A percentile compares a stretch with the other conserved stretches of the same genome.
phyloP scores from a whole-genome alignment of 768 basidiomycete genomes.

The Paxillus rubicundulus region DNA sequence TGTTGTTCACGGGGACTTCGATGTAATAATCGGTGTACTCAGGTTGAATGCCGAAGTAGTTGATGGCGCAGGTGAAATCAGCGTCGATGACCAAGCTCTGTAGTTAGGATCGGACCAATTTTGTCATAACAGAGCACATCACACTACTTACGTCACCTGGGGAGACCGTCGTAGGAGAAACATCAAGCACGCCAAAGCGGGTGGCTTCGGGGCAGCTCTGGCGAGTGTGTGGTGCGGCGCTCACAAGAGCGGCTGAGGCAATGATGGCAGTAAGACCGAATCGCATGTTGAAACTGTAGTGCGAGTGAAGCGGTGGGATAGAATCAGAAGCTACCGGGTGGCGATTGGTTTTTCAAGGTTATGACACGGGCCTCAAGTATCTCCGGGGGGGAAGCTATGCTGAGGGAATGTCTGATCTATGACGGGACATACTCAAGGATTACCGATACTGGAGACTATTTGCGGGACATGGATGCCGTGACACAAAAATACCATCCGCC shows the following conservation, averaged over 20 bases:
- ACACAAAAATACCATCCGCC: not conserved
- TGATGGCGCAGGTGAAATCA: conserved; percentile 28
- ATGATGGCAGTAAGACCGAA: conserved; percentile 12
- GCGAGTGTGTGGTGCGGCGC: conserved; percentile 19
- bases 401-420: too few relatives aligned
- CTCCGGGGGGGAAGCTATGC: not conserved
- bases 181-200: conserved; percentile 13
- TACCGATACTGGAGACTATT: not conserved
- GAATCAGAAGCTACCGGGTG: too few relatives aligned
- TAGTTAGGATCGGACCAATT: conserved; percentile 2
- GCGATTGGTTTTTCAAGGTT: not conserved
- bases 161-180: conserved; percentile 22
- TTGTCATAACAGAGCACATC: not conserved
- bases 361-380: not conserved
- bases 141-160: conserved; percentile 22
- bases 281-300: conserved; percentile 19
- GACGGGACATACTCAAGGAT: too few relatives aligned
- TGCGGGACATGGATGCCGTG: conserved; percentile 7
- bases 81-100: conserved; percentile 21
- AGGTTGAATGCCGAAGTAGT: conserved; percentile 14
- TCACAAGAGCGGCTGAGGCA: conserved; percentile 12
- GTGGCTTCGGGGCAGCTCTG: conserved; percentile 21
- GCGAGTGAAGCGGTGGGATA: too few relatives aligned
- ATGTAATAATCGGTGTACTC: conserved; percentile 33
- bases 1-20: conserved; percentile 32